Conservation (phyloP, 2,329 filamentous ascomycete species). For the Mycocentrospora acerina region DNA sequence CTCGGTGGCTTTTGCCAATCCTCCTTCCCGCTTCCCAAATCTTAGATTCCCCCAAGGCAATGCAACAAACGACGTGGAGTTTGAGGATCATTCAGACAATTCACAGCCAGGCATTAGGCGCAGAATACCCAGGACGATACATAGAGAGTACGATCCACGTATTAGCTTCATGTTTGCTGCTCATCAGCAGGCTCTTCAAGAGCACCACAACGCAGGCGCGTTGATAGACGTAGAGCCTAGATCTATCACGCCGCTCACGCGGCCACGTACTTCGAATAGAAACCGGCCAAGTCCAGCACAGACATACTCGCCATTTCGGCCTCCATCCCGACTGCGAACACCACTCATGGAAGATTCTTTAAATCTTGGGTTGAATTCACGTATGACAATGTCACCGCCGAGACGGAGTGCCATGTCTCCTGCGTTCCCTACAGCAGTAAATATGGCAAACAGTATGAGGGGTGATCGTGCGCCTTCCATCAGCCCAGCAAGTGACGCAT, state of each 20-base stretch:
- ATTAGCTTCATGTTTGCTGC: constrained; percentile 47
- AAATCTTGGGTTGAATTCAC: constrained; percentile 21
- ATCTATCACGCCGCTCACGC: constrained; percentile 41
- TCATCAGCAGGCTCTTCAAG: constrained; percentile 41
- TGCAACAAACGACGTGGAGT: constrained; percentile 34
- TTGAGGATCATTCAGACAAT: constrained; percentile 43
- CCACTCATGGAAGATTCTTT: constrained; percentile 36
- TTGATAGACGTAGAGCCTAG: constrained; percentile 41
- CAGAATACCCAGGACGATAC: constrained; percentile 25
- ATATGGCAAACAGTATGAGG: constrained; percentile 14
- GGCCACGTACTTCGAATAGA: constrained; percentile 42
- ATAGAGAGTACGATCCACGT: constrained; percentile 42
- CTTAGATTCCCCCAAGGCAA: constrained; percentile 25
- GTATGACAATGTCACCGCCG: constrained; percentile 34
- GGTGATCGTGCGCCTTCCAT: constrained; percentile 30
- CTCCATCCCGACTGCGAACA: constrained; percentile 37
- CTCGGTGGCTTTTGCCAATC: constrained; percentile 22
- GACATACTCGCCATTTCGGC: constrained; percentile 38
- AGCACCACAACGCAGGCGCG: constrained; percentile 32
- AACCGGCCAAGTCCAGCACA: constrained; percentile 41
- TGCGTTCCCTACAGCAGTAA: constrained; percentile 16
- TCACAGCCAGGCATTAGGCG: constrained; percentile 34
- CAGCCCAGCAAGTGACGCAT: constrained; percentile 31
- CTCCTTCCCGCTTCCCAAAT: constrained; percentile 26
- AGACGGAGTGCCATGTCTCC: constrained; percentile 28